Evolutionary conservation across 345 rosid genomes (phyloP).

Genomic region (Streptanthus diversifolius): DNA sequence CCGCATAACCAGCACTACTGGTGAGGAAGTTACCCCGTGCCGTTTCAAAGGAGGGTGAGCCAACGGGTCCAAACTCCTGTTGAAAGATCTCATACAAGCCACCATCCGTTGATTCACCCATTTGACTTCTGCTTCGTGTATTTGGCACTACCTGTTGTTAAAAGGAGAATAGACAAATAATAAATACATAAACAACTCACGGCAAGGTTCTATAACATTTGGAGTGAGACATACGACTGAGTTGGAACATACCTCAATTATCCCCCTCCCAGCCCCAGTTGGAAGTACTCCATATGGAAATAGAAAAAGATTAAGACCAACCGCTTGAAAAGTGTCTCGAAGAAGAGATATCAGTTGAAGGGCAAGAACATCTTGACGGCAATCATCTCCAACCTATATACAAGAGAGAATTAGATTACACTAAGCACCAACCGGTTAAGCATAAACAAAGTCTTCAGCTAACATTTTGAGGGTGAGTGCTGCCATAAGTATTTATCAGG

Average conservation of each 20-base stretch:
- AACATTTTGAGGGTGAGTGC: background rate
- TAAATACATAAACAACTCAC: background rate
- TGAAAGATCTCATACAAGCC: slow-evolving; percentile 93
- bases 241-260: slow-evolving; percentile 62
- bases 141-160: slow-evolving; percentile 73
- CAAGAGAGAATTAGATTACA: slow-evolving; percentile 29
- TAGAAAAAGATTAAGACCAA: slow-evolving; percentile 73
- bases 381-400: slow-evolving; percentile 96
- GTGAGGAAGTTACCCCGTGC: slow-evolving; percentile 75
- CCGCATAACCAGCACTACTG: slow-evolving; percentile 96
- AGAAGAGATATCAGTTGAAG: slow-evolving; percentile 91
- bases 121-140: slow-evolving; percentile 84
- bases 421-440: background rate
- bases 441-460: slow-evolving; percentile 2
- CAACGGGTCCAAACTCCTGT: slow-evolving; percentile 84
- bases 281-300: slow-evolving; percentile 98
- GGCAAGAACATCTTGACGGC: slow-evolving; percentile 98
- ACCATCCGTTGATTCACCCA: slow-evolving; percentile 95
- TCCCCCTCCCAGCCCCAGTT: slow-evolving; percentile 83
- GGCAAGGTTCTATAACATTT: no score
- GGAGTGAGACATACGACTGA: background rate
- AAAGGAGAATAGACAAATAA: background rate
- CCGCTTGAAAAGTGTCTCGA: slow-evolving; percentile 80
- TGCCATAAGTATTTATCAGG: no score
- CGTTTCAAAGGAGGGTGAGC: slow-evolving; percentile 72